A percentile compares a stretch with the other conserved stretches of the same genome.
These are phyloP conservation scores for Alisma plantagoaquatica DNA, from an alignment of 106 monocot genomes.

Conservation along the genomic window DNA sequence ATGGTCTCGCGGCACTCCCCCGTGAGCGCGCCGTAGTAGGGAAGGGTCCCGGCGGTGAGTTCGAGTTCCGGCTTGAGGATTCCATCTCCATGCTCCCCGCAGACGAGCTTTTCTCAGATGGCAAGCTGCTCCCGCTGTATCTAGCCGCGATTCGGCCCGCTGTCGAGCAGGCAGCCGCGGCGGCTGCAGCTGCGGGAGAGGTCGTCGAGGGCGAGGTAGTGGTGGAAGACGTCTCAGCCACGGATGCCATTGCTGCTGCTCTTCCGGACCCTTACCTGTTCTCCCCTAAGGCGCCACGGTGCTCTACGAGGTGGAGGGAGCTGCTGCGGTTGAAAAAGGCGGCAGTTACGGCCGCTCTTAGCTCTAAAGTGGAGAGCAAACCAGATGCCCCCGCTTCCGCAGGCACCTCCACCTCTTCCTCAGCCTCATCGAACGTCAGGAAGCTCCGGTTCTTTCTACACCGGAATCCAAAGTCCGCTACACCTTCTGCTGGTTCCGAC, in stretches of 20 bases:
- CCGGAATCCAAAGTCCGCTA: constrained; percentile 8
- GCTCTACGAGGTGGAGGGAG: constrained; percentile 58
- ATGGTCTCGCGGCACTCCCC: no score
- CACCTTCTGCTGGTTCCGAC: constrained; percentile 11
- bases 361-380: not conserved
- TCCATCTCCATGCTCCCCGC: constrained; percentile 57
- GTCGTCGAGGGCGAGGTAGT: not conserved
- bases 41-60: constrained; percentile 36
- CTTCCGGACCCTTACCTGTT: constrained; percentile 18
- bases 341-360: not conserved
- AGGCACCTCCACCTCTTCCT: not conserved
- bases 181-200: not conserved
- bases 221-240: not conserved
- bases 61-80: constrained; percentile 66
- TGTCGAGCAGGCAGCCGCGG: not conserved
- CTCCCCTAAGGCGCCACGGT: constrained; percentile 75
- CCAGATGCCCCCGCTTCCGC: not conserved
- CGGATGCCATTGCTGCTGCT: not conserved
- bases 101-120: constrained; percentile 85
- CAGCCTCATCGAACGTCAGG: constrained; percentile 8
- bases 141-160: not conserved
- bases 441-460: constrained; percentile 26
- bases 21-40: no score
- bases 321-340: constrained; percentile 20
- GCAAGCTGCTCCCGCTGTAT: constrained; percentile 77